Percentiles rank a stretch among this genome's conserved stretches.
Conservation (phyloP, 1,284 basidiomycete genomes). For the Anthracocystis setariae region DNA sequence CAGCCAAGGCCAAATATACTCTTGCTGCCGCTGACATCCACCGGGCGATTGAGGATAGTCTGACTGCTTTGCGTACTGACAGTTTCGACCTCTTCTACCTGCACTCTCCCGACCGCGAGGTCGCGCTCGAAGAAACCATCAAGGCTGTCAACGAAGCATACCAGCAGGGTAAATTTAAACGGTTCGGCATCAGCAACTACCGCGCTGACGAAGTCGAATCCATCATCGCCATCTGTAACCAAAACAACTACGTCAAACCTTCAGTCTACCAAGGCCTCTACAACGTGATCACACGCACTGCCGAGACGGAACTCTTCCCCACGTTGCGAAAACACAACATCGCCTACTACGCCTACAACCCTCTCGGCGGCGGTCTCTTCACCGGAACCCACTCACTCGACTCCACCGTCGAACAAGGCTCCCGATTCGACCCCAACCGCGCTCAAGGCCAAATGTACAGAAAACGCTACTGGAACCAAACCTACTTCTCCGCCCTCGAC, state of each 20-base stretch:
- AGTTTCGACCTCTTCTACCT: conserved; percentile 73
- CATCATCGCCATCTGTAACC: conserved; percentile 73
- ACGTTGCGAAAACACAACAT: conserved; percentile 72
- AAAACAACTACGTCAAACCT: conserved; percentile 74
- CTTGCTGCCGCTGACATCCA: conserved; percentile 69
- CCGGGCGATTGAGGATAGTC: conserved; percentile 52
- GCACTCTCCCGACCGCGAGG: conserved; percentile 72
- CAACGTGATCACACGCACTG: conserved; percentile 49
- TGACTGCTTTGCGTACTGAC: conserved; percentile 67
- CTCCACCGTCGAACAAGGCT: conserved; percentile 21
- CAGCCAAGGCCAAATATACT: conserved; percentile 36
- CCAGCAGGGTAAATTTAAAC: conserved; percentile 71
- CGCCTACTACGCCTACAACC: conserved; percentile 69
- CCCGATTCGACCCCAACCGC: conserved; percentile 47
- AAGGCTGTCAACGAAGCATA: conserved; percentile 72
- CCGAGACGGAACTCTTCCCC: conserved; percentile 50
- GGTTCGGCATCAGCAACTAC: conserved; percentile 74
- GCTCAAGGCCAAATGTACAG: conserved; percentile 52
- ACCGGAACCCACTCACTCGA: conserved; percentile 25
- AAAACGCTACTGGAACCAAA: conserved; percentile 51
- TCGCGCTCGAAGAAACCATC: conserved; percentile 71
- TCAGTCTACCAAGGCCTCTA: conserved; percentile 75
- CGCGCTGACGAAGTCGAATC: conserved; percentile 74
- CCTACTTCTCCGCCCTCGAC: conserved; percentile 64
- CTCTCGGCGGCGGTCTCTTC: conserved; percentile 59